phyloP scores from a whole-genome alignment of 108 stramenopile species.

The Pseudonitzschia pungens region DNA sequence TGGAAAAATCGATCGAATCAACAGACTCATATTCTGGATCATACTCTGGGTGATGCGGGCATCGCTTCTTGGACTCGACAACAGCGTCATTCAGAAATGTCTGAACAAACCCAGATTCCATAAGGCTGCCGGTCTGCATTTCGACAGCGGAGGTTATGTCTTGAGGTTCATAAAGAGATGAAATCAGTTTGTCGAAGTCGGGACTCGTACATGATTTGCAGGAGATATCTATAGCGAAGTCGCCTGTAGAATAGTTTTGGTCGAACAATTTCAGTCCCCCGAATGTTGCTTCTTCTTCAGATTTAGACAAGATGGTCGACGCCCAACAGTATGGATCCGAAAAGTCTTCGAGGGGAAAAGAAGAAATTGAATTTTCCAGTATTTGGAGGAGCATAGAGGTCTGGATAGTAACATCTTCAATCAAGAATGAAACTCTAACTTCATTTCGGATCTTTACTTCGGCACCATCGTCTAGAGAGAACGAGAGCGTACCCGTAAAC shows the following conservation, averaged over 20 bases:
- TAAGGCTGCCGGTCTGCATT: constrained; percentile 20
- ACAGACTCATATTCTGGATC: constrained; percentile 17
- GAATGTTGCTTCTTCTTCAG: constrained; percentile 12
- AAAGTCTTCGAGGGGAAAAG: constrained; percentile 49
- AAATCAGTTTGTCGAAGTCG: constrained; percentile 37
- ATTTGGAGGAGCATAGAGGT: constrained; percentile 42
- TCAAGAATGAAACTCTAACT: constrained; percentile 33
- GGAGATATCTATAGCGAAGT: constrained; percentile 34
- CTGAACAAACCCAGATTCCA: constrained; percentile 29
- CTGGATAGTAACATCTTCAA: constrained; percentile 37
- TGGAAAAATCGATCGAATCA: not conserved
- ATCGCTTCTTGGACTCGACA: constrained; percentile 25
- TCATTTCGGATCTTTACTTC: constrained; percentile 53
- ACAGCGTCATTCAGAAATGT: constrained; percentile 24
- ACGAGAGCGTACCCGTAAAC: constrained; percentile 25
- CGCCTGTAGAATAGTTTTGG: constrained; percentile 27
- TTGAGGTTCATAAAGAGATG: constrained; percentile 27
- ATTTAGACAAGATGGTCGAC: constrained; percentile 40
- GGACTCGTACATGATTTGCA: constrained; percentile 56
- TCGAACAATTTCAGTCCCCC: constrained; percentile 23
- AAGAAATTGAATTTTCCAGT: constrained; percentile 45
- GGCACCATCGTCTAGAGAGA: constrained; percentile 33
- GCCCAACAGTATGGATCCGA: constrained; percentile 60
- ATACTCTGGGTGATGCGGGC: constrained; percentile 36
- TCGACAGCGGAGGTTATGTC: constrained; percentile 23